phyloP scores from a whole-genome alignment of 768 basidiomycete species.

The Termitomyces titanicus region DNA sequence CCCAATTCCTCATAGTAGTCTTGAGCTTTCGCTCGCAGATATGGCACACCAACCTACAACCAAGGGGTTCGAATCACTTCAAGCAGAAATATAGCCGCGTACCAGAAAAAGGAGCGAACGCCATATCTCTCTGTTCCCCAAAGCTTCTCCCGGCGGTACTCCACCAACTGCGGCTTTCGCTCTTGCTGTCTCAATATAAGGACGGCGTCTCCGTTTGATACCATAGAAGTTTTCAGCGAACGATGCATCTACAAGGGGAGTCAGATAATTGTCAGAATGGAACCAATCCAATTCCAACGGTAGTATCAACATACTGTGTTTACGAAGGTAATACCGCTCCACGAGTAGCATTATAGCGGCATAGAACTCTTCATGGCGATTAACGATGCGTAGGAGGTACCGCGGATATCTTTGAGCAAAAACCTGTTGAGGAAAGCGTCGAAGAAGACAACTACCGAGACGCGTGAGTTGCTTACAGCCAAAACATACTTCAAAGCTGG shows the following conservation, averaged over 20 bases:
- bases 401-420: slow-evolving; percentile 94
- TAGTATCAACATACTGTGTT: slow-evolving; percentile 59
- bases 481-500: slow-evolving; percentile 94
- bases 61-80: slow-evolving; percentile 1
- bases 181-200: slow-evolving; percentile 67
- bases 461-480: slow-evolving; percentile 51
- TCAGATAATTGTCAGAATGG: neutral
- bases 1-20: slow-evolving; percentile 91
- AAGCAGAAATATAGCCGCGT: slow-evolving; percentile 20
- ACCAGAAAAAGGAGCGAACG: slow-evolving; percentile 81
- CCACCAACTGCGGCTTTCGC: slow-evolving; percentile 65
- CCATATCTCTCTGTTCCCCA: slow-evolving; percentile 66
- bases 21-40: slow-evolving; percentile 82
- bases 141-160: slow-evolving; percentile 57
- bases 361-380: slow-evolving; percentile 96
- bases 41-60: slow-evolving; percentile 82
- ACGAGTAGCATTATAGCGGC: slow-evolving; percentile 84
- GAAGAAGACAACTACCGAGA: neutral
- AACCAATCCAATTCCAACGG: neutral
- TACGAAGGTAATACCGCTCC: slow-evolving; percentile 86
- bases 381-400: slow-evolving; percentile 86
- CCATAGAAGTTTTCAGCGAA: slow-evolving; percentile 98
- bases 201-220: slow-evolving; percentile 72
- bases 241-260: slow-evolving; percentile 65
- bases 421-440: slow-evolving; percentile 46